Conservation (phyloP, 805 yeast species). For the Lachancea waltii region DNA sequence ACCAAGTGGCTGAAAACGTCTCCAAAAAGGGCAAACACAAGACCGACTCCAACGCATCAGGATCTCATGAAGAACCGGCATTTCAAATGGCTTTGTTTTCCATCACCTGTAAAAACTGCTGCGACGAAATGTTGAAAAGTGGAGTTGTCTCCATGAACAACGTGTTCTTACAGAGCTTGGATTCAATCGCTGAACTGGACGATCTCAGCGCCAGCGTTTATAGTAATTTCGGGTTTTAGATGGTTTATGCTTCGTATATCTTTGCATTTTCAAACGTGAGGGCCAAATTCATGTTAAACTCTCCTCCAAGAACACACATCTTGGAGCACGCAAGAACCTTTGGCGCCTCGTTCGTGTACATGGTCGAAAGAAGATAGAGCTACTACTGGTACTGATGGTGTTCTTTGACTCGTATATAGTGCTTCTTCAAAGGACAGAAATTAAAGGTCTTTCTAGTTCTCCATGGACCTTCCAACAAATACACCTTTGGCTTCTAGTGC, state of each 20-base stretch:
- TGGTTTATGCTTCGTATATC: neutral
- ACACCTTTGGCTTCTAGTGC: neutral
- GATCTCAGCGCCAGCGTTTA: constrained; percentile 88
- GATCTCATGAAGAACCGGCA: constrained; percentile 6
- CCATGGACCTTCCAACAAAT: neutral
- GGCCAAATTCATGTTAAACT: too few species aligned
- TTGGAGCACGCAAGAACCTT: too few species aligned
- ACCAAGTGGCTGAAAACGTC: constrained; percentile 17
- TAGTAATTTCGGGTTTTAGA: constrained; percentile 52
- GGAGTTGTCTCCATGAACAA: constrained; percentile 24
- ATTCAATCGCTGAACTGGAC: constrained; percentile 47
- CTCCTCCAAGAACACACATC: too few species aligned
- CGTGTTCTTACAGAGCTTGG: constrained; percentile 19
- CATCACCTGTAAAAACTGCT: constrained; percentile 28
- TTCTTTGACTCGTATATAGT: too few species aligned
- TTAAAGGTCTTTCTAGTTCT: too few species aligned
- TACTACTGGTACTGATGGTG: too few species aligned
- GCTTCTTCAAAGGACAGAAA: too few species aligned
- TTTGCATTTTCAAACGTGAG: too few species aligned
- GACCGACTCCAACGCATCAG: constrained; percentile 1
- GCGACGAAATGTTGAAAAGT: constrained; percentile 22
- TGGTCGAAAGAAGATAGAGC: too few species aligned
- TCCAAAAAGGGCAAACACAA: constrained; percentile 11
- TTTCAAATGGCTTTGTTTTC: constrained; percentile 28
- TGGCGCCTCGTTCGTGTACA: too few species aligned